Conservation (phyloP, 345 rosid species). For the Arabidopsis thaliana region DNA sequence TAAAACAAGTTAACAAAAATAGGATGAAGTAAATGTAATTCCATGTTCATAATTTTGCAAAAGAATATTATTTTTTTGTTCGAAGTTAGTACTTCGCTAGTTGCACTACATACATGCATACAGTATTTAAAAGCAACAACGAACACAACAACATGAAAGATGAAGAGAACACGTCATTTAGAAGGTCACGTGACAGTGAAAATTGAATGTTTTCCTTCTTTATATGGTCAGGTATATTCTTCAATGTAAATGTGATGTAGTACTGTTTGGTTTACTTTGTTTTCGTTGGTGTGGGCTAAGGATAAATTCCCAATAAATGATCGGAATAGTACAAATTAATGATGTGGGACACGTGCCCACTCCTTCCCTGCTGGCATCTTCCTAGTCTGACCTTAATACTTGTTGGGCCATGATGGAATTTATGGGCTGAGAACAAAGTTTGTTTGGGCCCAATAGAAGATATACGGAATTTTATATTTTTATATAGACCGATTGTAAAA, state of each 20-base stretch:
- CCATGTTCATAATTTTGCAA: no score
- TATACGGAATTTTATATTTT: no score
- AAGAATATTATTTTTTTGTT: no score
- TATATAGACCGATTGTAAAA: no score
- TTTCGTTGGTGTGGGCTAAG: not conserved
- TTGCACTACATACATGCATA: no score
- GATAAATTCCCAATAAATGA: not conserved
- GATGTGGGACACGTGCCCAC: constrained; percentile 5
- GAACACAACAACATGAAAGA: not conserved
- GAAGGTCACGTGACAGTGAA: not conserved
- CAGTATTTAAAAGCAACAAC: no score
- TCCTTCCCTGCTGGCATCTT: not conserved
- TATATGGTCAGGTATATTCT: not conserved
- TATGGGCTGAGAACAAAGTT: not conserved
- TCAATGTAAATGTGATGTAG: not conserved
- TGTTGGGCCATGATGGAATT: constrained; percentile 13
- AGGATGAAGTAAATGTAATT: no score
- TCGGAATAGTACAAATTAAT: not conserved
- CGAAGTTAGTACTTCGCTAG: no score
- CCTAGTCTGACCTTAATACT: constrained; percentile 1
- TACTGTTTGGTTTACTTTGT: not conserved
- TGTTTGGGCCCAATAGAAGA: not conserved
- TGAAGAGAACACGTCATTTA: not conserved
- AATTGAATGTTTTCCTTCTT: not conserved
- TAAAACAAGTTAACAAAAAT: no score